A percentile compares a stretch with the other conserved stretches of the same genome.
These are phyloP conservation scores for Zoysia pacifica DNA, from an alignment of 176 grass and related monocot species.

Conservation along the genomic window DNA sequence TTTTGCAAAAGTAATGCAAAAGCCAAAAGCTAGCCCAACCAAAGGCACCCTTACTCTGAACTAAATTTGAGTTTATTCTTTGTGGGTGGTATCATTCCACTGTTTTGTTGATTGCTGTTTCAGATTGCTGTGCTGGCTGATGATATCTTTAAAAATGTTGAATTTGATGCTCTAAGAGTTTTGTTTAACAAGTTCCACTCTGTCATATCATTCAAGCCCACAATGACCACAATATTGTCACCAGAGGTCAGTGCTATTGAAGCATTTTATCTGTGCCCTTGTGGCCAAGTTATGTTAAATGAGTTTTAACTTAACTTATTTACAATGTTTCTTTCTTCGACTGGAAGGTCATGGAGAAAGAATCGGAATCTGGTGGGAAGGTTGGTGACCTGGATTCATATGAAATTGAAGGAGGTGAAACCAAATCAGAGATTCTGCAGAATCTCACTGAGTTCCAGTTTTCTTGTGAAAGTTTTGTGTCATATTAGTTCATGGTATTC, in stretches of 20 bases:
- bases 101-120: slow-evolving; percentile 30
- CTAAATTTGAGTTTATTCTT: background rate
- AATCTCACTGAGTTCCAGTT: slow-evolving; percentile 92
- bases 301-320: background rate
- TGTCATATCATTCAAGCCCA: slow-evolving; percentile 77
- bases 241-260: slow-evolving; percentile 62
- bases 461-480: slow-evolving; percentile 67
- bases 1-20: too few relatives aligned
- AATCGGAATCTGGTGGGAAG: slow-evolving; percentile 77
- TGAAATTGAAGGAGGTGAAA: slow-evolving; percentile 93
- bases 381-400: slow-evolving; percentile 68
- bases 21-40: too few relatives aligned
- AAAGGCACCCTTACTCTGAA: background rate
- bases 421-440: slow-evolving; percentile 90
- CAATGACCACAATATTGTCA: slow-evolving; percentile 73
- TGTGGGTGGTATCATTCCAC: background rate
- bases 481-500: too few relatives aligned
- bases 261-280: background rate
- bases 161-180: slow-evolving; percentile 83
- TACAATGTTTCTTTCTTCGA: background rate
- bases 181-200: slow-evolving; percentile 87
- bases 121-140: slow-evolving; percentile 87
- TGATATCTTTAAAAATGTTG: slow-evolving; percentile 91
- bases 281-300: background rate
- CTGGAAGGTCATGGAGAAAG: slow-evolving; percentile 64